A percentile compares a stretch with the other conserved stretches of the same genome.
Evolutionary conservation across 2,329 filamentous ascomycete species (phyloP).

Genomic region (Paracoccidioides brasiliensis): DNA sequence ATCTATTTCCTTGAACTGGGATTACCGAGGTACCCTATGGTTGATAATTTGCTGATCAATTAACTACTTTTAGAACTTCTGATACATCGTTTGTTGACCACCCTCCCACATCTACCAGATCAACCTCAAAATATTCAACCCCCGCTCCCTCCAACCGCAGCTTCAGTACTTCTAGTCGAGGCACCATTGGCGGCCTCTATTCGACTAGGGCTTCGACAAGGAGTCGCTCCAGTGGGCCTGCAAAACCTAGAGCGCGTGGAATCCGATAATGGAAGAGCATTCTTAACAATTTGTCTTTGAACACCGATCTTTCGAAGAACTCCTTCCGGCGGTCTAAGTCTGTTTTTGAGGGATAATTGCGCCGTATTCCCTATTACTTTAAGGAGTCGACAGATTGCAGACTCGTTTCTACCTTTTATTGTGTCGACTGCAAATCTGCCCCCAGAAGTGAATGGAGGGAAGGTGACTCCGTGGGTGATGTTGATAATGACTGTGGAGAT

Average conservation of each 20-base stretch:
- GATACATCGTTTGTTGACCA: constrained; percentile 87
- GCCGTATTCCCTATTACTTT: not conserved
- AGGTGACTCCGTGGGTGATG: not conserved
- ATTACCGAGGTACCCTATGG: not conserved
- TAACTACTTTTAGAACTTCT: constrained; percentile 51
- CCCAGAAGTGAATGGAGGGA: not conserved
- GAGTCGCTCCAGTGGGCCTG: constrained; percentile 24
- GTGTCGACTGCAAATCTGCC: not conserved
- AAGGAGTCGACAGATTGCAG: not conserved
- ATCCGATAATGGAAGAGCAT: constrained; percentile 18
- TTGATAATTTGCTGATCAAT: not conserved
- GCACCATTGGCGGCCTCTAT: constrained; percentile 22
- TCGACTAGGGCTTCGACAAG: constrained; percentile 25
- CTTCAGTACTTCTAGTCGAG: constrained; percentile 13
- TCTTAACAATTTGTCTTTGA: not conserved
- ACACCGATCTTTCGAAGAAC: not conserved
- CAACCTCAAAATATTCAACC: constrained; percentile 21
- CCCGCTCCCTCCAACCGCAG: constrained; percentile 15
- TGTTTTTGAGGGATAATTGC: not conserved
- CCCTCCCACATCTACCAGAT: constrained; percentile 46
- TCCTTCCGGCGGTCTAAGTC: not conserved
- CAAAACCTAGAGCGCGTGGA: constrained; percentile 26
- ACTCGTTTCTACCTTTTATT: not conserved
- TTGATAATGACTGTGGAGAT: not conserved
- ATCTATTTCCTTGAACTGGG: no score